Conservation (phyloP, 352 stramenopile species). For the Pythium periplocum region DNA sequence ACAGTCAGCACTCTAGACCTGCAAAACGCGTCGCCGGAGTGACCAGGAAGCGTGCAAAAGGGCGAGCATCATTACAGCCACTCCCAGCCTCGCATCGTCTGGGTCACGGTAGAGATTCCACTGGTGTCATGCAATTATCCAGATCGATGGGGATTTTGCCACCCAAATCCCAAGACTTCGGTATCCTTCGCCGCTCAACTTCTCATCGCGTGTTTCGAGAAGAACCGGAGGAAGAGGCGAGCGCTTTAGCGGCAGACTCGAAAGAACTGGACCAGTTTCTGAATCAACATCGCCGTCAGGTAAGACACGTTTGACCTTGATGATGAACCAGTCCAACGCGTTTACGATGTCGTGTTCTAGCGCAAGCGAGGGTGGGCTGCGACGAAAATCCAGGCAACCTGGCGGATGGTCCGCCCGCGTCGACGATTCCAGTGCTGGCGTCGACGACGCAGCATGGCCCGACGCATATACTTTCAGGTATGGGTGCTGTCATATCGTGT, state of each 20-base stretch:
- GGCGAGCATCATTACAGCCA: too few relatives aligned
- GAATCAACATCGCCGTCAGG: conserved; percentile 18
- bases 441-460: conserved; percentile 19
- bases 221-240: conserved; percentile 11
- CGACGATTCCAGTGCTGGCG: conserved; percentile 45
- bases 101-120: too few relatives aligned
- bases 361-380: conserved; percentile 23
- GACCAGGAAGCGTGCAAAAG: too few relatives aligned
- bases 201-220: conserved; percentile 12
- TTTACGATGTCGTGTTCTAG: conserved; percentile 4
- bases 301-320: conserved; percentile 13
- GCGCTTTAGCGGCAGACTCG: conserved; percentile 7
- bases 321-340: conserved; percentile 8
- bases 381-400: conserved; percentile 42
- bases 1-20: neutral
- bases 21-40: neutral
- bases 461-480: conserved; percentile 34
- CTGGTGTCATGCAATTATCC: too few relatives aligned
- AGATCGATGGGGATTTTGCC: neutral
- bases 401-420: conserved; percentile 40
- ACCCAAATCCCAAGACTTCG: too few relatives aligned
- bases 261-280: conserved; percentile 28
- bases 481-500: conserved; percentile 46
- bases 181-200: neutral
- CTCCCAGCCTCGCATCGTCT: too few relatives aligned